Evolutionary conservation across 1,139 yeast species (phyloP), one percentile per base, ranked within the genome.

Genomic region (Taphrina wiesneri): DNA sequence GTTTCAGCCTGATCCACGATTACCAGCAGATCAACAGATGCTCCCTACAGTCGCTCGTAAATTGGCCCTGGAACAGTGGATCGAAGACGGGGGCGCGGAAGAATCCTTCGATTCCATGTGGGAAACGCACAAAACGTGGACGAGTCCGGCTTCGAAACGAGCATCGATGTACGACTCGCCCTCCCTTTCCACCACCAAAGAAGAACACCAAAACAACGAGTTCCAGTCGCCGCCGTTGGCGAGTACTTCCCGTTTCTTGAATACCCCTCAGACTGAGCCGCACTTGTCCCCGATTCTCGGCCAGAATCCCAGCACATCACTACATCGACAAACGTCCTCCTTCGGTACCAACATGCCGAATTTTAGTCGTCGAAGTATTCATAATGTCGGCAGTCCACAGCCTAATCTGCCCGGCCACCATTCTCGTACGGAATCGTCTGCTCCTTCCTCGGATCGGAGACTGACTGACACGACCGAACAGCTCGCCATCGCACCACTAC

Each of bases 1-100:
- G 17, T 56, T 30, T 23, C 51, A 41, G 45, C 66, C 66, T n/a
- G 56, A 56, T 25, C 63, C 66, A 5, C 30, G 53, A 15, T 17
- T 63, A 17, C 66, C 63, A 3, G 51, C 56, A 19, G 63, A 63
- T 28, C 56, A 63, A 45, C 66, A 63, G 41, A 23, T 63, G 17
- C 32, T 63, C 0, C 66, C 66, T 15, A 63, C 63, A 1, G 66
- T 63, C 32, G 66, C 66, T n/a, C 47, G 47, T 15, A 56, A 53
- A 36, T 54, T 56, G 23, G 66, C 57, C 4, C 53, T 43, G 19
- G 60, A 53, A 15, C 57, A 25, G 25, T 52, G 56, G 56, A 52
- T 32, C n/a, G 28, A 32, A 45, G 45, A 52, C 9, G 56, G 56
- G 5, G 23, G 26, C 11, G 45, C 56, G 28, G 56, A 52, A 21